Evolutionary conservation across 495 filamentous ascomycete genomes (phyloP).

Genomic region (Neurospora sp.): DNA sequence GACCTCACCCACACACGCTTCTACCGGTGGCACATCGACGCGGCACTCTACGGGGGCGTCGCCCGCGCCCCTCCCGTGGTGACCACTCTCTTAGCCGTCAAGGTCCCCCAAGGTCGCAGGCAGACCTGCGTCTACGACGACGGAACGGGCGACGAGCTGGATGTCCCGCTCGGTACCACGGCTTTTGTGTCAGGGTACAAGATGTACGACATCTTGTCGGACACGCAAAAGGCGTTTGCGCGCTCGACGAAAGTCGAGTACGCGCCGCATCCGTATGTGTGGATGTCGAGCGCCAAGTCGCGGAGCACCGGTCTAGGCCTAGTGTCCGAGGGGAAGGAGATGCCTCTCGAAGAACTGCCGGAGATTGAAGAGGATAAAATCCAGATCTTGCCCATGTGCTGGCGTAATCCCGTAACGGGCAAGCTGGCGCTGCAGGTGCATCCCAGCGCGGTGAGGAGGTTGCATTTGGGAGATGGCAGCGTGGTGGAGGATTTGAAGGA

Average conservation of each 20-base stretch:
- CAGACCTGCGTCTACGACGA: constrained; percentile 64
- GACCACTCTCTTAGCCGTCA: constrained; percentile 58
- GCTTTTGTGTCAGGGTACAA: constrained; percentile 59
- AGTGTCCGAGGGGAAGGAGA: constrained; percentile 49
- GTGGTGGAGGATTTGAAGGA: constrained; percentile 53
- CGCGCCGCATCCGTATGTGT: constrained; percentile 67
- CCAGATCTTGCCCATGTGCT: constrained; percentile 59
- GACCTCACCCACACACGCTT: constrained; percentile 61
- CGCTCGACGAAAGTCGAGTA: constrained; percentile 57
- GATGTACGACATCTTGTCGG: constrained; percentile 53
- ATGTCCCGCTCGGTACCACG: constrained; percentile 64
- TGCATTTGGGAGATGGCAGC: constrained; percentile 52
- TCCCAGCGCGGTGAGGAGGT: constrained; percentile 53
- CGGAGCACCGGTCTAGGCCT: constrained; percentile 58
- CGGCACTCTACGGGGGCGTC: constrained; percentile 51
- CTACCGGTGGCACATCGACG: constrained; percentile 74
- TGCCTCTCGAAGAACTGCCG: constrained; percentile 47
- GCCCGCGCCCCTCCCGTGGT: constrained; percentile 54
- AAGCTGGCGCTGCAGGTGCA: constrained; percentile 61
- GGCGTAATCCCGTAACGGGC: constrained; percentile 61
- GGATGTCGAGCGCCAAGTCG: constrained; percentile 58
- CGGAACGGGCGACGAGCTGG: constrained; percentile 53
- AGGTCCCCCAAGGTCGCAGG: constrained; percentile 51
- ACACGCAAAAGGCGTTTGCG: constrained; percentile 55
- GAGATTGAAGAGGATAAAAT: constrained; percentile 53